Evolutionary conservation across 148 eudicot species (phyloP), one percentile per base, ranked within the genome.

Genomic region (Gaultheria prostrata): DNA sequence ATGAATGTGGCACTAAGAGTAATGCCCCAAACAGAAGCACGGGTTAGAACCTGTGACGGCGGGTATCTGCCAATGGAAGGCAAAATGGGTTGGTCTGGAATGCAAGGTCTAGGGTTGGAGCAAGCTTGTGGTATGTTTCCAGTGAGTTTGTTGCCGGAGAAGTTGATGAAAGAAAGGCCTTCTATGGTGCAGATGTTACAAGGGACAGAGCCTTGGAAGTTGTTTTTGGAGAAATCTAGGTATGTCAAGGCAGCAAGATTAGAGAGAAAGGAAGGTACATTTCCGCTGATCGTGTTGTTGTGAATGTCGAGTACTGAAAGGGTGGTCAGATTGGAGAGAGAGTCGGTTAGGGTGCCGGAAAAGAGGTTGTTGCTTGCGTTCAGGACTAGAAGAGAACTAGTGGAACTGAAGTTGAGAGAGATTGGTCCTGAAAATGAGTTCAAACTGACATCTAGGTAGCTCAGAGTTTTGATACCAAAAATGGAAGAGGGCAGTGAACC

Each of bases 291-390:
- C 15, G 82, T 73, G 84, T 95, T 95, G 85, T 87, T 90, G 88
- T 95, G 98, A 49, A 95, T 90, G 83, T 95, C 98, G 43, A 95
- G 88, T 69, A 89, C 83, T 39, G 98, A 92, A 71, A 95, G 97
- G 54, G 91, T 82, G 35, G 94, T 90, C 30, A 93, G 86, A 82
- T 93, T 90, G 59, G 91, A 88, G 83, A 94, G 75, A 49, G 95
- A 89, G 74, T 90, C 91, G 76, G 87, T 90, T 45, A 96, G 88
- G 48, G 85, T 72, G 49, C 99, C 98, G 2, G 89, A 82, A 26
- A 94, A 86, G 6, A 63, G 89, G 88, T 96, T 96, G 87, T 90
- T 90, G 88, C 99, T 94, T 26, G 89, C 94, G 83, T 95, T 95
- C 70, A 95, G 84, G 84, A 89, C 84, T 63, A 94, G 79, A 83